Percentiles rank a stretch among this genome's conserved stretches.
These are phyloP conservation scores for Myriangium duriaei DNA, from an alignment of 2,329 filamentous ascomycete genomes.

Conservation along the genomic window DNA sequence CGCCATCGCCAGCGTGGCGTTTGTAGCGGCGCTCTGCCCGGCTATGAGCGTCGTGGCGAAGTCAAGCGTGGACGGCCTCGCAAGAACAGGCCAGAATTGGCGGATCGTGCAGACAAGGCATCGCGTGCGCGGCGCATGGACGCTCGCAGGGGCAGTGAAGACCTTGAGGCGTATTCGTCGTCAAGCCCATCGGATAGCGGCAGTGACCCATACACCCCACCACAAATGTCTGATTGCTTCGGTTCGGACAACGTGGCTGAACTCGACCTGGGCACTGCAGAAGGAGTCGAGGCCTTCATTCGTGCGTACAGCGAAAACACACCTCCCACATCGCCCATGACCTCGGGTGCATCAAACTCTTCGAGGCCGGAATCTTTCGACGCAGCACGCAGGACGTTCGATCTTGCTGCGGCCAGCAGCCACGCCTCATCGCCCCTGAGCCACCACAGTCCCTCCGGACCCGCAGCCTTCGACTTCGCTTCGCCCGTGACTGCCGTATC, in stretches of 20 bases:
- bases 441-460: neutral
- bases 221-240: conserved; percentile 6
- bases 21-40: conserved; percentile 91
- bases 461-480: conserved; percentile 5
- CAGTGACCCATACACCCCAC: conserved; percentile 11
- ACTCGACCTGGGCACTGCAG: conserved; percentile 4
- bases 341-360: conserved; percentile 5
- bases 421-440: neutral
- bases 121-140: conserved; percentile 37
- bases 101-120: conserved; percentile 45
- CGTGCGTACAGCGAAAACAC: conserved; percentile 10
- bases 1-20: conserved; percentile 89
- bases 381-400: neutral
- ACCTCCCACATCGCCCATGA: conserved; percentile 12
- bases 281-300: conserved; percentile 9
- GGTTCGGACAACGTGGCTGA: conserved; percentile 9
- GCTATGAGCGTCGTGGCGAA: conserved; percentile 37
- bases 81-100: conserved; percentile 49
- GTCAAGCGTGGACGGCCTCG: conserved; percentile 55
- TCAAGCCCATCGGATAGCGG: conserved; percentile 9
- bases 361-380: neutral
- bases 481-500: neutral
- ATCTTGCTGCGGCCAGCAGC: neutral
- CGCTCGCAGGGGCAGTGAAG: conserved; percentile 11
- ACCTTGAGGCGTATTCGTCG: conserved; percentile 7